These are phyloP conservation scores for Claviceps lovelessii DNA, from an alignment of 2,329 filamentous ascomycete species.

Conservation along the genomic window DNA sequence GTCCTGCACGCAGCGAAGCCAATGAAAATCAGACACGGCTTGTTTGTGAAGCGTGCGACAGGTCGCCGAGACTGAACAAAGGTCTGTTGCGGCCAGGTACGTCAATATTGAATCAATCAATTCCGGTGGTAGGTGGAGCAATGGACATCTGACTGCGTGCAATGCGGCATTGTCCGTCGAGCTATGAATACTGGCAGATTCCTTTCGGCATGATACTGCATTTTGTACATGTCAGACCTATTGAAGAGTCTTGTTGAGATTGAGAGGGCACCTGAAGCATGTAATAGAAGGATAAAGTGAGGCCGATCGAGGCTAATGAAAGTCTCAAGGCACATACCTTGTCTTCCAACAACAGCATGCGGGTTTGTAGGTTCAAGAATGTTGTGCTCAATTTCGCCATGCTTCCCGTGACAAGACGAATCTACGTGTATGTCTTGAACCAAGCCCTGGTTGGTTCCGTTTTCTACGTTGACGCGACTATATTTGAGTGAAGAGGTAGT, in stretches of 20 bases:
- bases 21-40: slow-evolving; percentile 52
- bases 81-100: slow-evolving; percentile 49
- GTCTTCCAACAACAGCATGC: not conserved
- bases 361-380: no score
- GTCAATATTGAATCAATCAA: slow-evolving; percentile 58
- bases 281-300: not conserved
- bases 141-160: slow-evolving; percentile 8
- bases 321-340: not conserved
- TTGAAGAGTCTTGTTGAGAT: not conserved
- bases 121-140: slow-evolving; percentile 56
- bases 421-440: no score
- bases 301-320: not conserved
- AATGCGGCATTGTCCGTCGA: not conserved
- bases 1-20: slow-evolving; percentile 54
- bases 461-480: no score
- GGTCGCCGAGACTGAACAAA: slow-evolving; percentile 44
- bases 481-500: no score
- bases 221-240: not conserved
- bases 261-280: not conserved
- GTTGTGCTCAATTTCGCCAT: no score
- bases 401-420: no score
- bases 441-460: no score
- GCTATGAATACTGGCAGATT: not conserved
- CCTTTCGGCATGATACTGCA: not conserved
- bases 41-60: slow-evolving; percentile 47